Conservation (phyloP, 2,329 filamentous ascomycete species). For the Mycosphaerella arachidis region DNA sequence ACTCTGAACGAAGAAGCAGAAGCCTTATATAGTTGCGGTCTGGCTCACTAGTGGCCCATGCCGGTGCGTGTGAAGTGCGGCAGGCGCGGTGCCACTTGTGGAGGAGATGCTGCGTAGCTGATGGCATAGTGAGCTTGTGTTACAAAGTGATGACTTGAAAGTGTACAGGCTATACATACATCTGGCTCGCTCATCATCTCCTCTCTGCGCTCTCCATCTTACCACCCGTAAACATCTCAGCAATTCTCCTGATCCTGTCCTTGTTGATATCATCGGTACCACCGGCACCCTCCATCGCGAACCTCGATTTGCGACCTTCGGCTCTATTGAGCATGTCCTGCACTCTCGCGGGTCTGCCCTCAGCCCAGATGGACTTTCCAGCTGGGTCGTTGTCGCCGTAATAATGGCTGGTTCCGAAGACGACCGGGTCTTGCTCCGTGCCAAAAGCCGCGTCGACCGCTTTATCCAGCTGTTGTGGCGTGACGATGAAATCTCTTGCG, state of each 20-base stretch:
- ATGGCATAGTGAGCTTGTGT: neutral
- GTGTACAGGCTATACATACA: neutral
- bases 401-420: conserved; percentile 33
- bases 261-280: conserved; percentile 44
- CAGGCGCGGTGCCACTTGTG: too few species aligned
- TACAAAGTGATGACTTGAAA: neutral
- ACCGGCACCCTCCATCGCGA: conserved; percentile 33
- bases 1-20: too few species aligned
- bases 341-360: conserved; percentile 44
- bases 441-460: conserved; percentile 74
- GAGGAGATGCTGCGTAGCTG: neutral
- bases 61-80: too few species aligned
- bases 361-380: conserved; percentile 48
- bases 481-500: conserved; percentile 80
- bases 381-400: conserved; percentile 4
- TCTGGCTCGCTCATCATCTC: neutral
- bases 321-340: conserved; percentile 43
- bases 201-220: conserved; percentile 44
- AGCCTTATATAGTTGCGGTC: too few species aligned
- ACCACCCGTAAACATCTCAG: conserved; percentile 63
- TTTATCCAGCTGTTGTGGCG: conserved; percentile 68
- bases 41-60: too few species aligned
- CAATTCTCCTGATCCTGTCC: conserved; percentile 59
- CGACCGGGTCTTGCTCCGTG: conserved; percentile 45
- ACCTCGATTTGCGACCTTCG: conserved; percentile 31